Evolutionary conservation across 306 rosid genomes (phyloP), one percentile per base, ranked within the genome.

Genomic region (Ochetophila trinervis): DNA sequence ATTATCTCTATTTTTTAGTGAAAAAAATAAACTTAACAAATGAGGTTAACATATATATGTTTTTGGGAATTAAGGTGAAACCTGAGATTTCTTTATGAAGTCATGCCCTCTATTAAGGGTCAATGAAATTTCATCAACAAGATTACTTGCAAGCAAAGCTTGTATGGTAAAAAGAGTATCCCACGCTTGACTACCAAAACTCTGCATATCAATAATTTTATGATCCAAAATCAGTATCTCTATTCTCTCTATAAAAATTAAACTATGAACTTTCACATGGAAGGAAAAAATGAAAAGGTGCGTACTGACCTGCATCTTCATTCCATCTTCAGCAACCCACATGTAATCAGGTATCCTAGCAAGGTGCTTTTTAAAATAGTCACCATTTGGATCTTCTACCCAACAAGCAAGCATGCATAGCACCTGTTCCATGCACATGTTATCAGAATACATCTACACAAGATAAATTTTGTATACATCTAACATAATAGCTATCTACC

Each of bases 151-250:
- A 35, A 87, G 78, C 67, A 87, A 65, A 65, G 93, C 84, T 73
- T 87, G 94, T 62, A 82, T 49, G 9, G 83, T 65, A 49, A 84
- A 78, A 30, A 79, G 62, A 53, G 85, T 73, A 78, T 87, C 89
- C 93, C 89, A 84, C 48, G 35, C 34, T 73, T 84, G 93, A 58
- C 87, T 79, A 16, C 89, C 89, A 65, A 79, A 75, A 63, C 82
- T 81, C 82, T 81, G 67, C 50, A 70, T 54, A 27, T 27, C 32
- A 27, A 27, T 27, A 27, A 27, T 27, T 27, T 27, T 27, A 27
- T 27, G 32, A 27, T 27, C 32, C 32, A 27, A 27, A 27, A 27
- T 27, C 32, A 27, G 32, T 27, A 27, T 27, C 32, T 4, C 32
- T 27, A 1, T 27, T 27, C 4, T 27, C 2, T 27, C 32, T 27